phyloP scores from a whole-genome alignment of 2,329 filamentous ascomycete species.

The Zarea fungicola region DNA sequence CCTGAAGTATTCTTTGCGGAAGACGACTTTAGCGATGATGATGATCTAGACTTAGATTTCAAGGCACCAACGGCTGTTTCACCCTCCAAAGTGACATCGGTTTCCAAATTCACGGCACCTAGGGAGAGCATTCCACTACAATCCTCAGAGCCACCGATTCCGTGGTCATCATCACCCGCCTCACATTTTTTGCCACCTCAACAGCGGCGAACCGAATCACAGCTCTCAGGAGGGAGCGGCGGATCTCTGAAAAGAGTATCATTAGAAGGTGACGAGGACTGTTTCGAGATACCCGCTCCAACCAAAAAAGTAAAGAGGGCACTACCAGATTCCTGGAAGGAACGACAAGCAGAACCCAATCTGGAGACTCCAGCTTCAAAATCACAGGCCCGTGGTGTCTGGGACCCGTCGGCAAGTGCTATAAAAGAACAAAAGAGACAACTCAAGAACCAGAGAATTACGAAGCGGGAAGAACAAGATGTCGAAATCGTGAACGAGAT shows the following conservation, averaged over 20 bases:
- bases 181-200: constrained; percentile 40
- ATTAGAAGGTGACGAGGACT: constrained; percentile 24
- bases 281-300: constrained; percentile 18
- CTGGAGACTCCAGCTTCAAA: constrained; percentile 18
- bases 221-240: constrained; percentile 18
- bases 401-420: constrained; percentile 70
- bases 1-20: constrained; percentile 59
- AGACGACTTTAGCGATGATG: constrained; percentile 83
- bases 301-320: constrained; percentile 55
- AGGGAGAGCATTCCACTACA: constrained; percentile 24
- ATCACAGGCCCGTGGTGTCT: constrained; percentile 37
- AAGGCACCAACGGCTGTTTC: constrained; percentile 51
- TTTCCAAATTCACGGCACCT: constrained; percentile 16
- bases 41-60: constrained; percentile 66
- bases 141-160: constrained; percentile 36
- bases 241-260: constrained; percentile 39
- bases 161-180: constrained; percentile 67
- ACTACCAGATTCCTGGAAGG: constrained; percentile 44
- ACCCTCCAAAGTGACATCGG: constrained; percentile 19
- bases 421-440: constrained; percentile 75
- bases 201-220: constrained; percentile 16
- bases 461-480: constrained; percentile 29
- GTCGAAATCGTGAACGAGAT: constrained; percentile 27
- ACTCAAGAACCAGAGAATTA: constrained; percentile 52
- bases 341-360: constrained; percentile 27